These are phyloP conservation scores for Malassezia obtusa DNA, from an alignment of 1,284 basidiomycete species.

Conservation along the genomic window DNA sequence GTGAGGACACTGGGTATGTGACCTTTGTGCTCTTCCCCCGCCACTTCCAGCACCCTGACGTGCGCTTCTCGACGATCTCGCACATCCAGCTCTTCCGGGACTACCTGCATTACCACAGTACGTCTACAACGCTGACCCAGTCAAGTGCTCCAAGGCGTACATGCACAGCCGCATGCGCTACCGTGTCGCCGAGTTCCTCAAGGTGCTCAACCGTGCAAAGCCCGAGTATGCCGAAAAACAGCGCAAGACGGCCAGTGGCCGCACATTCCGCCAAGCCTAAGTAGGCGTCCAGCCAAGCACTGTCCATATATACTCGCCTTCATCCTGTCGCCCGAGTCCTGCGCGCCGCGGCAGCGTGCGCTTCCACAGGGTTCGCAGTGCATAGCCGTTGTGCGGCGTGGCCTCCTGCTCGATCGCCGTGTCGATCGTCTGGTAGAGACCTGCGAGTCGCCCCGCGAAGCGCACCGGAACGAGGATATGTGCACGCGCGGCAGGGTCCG, in stretches of 20 bases:
- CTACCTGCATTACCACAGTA: slow-evolving; percentile 85
- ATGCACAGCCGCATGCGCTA: slow-evolving; percentile 97
- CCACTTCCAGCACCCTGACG: slow-evolving; percentile 71
- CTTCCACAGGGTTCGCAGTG: not conserved
- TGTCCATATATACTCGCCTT: slow-evolving; percentile 17
- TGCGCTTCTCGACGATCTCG: slow-evolving; percentile 75
- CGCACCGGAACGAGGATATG: slow-evolving; percentile 15
- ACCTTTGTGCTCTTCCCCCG: slow-evolving; percentile 97
- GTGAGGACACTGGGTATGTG: slow-evolving; percentile 92
- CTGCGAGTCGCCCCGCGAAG: slow-evolving; percentile 10
- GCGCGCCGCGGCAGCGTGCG: slow-evolving; percentile 4
- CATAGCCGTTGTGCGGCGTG: slow-evolving; percentile 1
- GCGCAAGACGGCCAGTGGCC: slow-evolving; percentile 70
- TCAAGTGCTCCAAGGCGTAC: slow-evolving; percentile 98
- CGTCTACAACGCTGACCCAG: slow-evolving; percentile 46
- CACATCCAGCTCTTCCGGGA: slow-evolving; percentile 95
- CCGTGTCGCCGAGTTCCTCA: slow-evolving; percentile 91
- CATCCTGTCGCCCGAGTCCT: slow-evolving; percentile 14
- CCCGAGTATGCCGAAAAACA: slow-evolving; percentile 73
- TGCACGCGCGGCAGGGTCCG: slow-evolving; percentile 13
- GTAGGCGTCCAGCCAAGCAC: slow-evolving; percentile 9
- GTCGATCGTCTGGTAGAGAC: slow-evolving; percentile 14
- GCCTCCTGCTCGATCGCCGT: not conserved
- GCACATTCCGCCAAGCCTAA: slow-evolving; percentile 36
- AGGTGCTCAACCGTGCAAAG: slow-evolving; percentile 95